phyloP scores from a whole-genome alignment of 2,329 filamentous ascomycete genomes.

The Pseudocercospora vitis region DNA sequence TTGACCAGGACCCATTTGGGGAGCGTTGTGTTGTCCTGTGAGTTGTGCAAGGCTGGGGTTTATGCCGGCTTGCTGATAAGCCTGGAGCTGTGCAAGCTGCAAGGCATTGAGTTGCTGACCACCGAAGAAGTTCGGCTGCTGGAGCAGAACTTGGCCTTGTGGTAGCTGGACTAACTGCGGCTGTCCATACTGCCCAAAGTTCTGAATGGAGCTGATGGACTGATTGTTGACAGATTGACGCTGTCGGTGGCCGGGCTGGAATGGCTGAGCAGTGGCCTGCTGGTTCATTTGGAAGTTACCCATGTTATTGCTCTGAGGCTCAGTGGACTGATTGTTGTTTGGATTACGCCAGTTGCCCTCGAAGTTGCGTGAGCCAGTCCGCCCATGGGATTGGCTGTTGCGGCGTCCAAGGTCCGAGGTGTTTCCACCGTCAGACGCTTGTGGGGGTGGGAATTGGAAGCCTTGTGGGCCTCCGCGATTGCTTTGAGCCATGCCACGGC shows the following conservation, averaged over 20 bases:
- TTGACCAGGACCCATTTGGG: conserved; percentile 50
- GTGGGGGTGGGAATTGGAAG: conserved; percentile 63
- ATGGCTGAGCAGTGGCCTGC: conserved; percentile 67
- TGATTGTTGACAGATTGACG: conserved; percentile 78
- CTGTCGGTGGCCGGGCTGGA: conserved; percentile 88
- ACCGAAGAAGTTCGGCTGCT: conserved; percentile 74
- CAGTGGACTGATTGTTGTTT: conserved; percentile 51
- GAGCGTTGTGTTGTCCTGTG: conserved; percentile 47
- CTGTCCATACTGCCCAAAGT: conserved; percentile 83
- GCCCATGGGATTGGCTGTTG: conserved; percentile 74
- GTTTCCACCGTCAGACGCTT: conserved; percentile 53
- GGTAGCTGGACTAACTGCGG: conserved; percentile 84
- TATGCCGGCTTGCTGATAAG: conserved; percentile 85
- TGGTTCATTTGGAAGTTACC: conserved; percentile 69
- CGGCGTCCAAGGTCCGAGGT: conserved; percentile 70
- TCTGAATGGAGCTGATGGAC: conserved; percentile 78
- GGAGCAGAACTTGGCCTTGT: conserved; percentile 78
- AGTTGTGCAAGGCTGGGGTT: conserved; percentile 35
- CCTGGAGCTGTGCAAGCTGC: conserved; percentile 86
- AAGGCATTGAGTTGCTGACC: conserved; percentile 85
- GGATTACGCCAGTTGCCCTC: conserved; percentile 97
- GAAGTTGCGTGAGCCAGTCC: conserved; percentile 87
- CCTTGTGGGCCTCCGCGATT: conserved; percentile 65
- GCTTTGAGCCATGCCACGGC: conserved; percentile 61
- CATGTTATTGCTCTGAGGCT: conserved; percentile 51